Conservation (phyloP, 2,329 filamentous ascomycete species). For the Fusarium liriodendri region DNA sequence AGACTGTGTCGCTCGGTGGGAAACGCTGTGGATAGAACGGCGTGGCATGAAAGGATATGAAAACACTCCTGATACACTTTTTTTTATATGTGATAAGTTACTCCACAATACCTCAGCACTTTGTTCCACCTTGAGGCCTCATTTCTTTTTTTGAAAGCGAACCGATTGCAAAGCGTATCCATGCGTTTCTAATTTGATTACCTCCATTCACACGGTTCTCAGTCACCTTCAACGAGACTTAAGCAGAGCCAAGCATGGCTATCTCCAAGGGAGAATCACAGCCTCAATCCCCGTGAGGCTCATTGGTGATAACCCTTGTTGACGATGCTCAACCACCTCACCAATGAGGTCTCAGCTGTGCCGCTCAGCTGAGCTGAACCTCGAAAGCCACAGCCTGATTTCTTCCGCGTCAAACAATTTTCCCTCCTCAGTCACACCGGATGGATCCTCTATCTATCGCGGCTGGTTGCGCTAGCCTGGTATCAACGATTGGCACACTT, state of each 20-base stretch:
- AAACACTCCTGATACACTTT: not conserved
- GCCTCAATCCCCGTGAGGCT: not conserved
- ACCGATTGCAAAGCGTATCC: too few species aligned
- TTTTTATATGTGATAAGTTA: not conserved
- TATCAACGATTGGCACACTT: slow-evolving; percentile 2
- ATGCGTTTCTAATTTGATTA: not conserved
- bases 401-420: not conserved
- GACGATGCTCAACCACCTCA: not conserved
- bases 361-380: not conserved
- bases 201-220: not conserved
- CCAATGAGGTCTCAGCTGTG: not conserved
- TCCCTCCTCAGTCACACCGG: not conserved
- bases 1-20: not conserved
- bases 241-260: not conserved
- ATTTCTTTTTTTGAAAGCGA: too few species aligned
- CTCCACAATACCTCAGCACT: not conserved
- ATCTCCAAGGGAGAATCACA: not conserved
- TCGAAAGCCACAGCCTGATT: not conserved
- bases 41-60: not conserved
- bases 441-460: slow-evolving; percentile 28
- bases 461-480: slow-evolving; percentile 21
- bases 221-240: not conserved
- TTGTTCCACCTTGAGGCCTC: not conserved
- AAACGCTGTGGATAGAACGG: not conserved
- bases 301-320: not conserved